Percentiles rank a stretch among this genome's conserved stretches.
These are phyloP conservation scores for Paramecium biaurelia DNA, from an alignment of 73 alveolate species.

Conservation along the genomic window DNA sequence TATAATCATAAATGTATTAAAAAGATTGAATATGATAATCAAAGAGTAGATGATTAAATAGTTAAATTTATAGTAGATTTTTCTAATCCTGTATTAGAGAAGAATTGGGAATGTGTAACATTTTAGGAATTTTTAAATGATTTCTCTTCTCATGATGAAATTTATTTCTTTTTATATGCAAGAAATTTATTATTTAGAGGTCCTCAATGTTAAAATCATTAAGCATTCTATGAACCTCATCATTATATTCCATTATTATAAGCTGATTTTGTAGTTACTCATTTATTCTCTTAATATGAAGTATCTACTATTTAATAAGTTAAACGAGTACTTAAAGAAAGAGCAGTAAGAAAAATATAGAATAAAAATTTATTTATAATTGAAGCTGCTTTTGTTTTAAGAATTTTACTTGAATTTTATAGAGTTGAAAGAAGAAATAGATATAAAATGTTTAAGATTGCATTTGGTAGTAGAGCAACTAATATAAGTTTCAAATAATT, in stretches of 20 bases:
- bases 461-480: conserved; percentile 4
- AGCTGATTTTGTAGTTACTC: conserved; percentile 33
- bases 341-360: not conserved
- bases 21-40: not conserved
- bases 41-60: conserved; percentile 14
- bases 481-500: conserved; percentile 21
- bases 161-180: conserved; percentile 22
- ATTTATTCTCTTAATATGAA: not conserved
- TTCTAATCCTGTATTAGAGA: conserved; percentile 5
- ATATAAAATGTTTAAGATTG: conserved; percentile 38
- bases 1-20: not conserved
- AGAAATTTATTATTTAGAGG: conserved; percentile 6
- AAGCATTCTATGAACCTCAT: conserved; percentile 26
- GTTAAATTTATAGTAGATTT: conserved; percentile 32
- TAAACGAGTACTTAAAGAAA: not conserved
- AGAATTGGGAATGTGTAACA: conserved; percentile 14
- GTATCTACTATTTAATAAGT: not conserved
- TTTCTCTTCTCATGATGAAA: conserved; percentile 15
- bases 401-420: conserved; percentile 10
- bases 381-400: conserved; percentile 19
- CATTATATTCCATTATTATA: conserved; percentile 27
- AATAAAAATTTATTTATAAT: not conserved
- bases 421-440: conserved; percentile 38
- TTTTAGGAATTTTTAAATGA: conserved; percentile 26
- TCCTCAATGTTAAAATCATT: not conserved